Percentiles rank a stretch among this genome's conserved stretches.
These are phyloP conservation scores for Plantago ovata DNA, from an alignment of 257 asterid genomes.

Conservation along the genomic window DNA sequence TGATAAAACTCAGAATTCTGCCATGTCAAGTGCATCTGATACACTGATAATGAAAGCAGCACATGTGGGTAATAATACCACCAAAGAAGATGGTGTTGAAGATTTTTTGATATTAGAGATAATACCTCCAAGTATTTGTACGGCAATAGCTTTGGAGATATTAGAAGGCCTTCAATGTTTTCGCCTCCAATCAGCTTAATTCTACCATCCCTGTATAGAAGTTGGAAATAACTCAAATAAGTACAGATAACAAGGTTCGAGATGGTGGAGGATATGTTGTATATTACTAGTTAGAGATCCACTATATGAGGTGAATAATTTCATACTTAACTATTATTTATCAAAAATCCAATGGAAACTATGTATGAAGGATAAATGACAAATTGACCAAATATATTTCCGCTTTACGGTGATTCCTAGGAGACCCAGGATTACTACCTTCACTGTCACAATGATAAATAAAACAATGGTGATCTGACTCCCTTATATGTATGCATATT, in stretches of 20 bases:
- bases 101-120: slow-evolving; percentile 9
- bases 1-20: not conserved
- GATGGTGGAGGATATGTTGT: slow-evolving; percentile 5
- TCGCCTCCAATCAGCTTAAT: slow-evolving; percentile 88
- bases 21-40: slow-evolving; percentile 17
- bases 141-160: slow-evolving; percentile 66
- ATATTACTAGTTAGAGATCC: slow-evolving; percentile 6
- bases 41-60: not conserved
- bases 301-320: not conserved
- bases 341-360: too few species aligned
- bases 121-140: slow-evolving; percentile 82
- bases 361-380: too few species aligned
- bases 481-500: too few species aligned
- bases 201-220: slow-evolving; percentile 81
- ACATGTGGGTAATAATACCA: not conserved
- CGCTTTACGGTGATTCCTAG: too few species aligned
- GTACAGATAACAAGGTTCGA: slow-evolving; percentile 11
- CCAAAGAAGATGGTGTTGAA: slow-evolving; percentile 5
- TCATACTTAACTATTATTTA: too few species aligned
- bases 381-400: too few species aligned
- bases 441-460: too few species aligned
- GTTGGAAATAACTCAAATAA: slow-evolving; percentile 4
- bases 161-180: slow-evolving; percentile 76
- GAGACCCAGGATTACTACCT: too few species aligned
- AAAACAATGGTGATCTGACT: too few species aligned